These are phyloP conservation scores for Crataegus laevigata DNA, from an alignment of 306 rosid species.

Conservation along the genomic window DNA sequence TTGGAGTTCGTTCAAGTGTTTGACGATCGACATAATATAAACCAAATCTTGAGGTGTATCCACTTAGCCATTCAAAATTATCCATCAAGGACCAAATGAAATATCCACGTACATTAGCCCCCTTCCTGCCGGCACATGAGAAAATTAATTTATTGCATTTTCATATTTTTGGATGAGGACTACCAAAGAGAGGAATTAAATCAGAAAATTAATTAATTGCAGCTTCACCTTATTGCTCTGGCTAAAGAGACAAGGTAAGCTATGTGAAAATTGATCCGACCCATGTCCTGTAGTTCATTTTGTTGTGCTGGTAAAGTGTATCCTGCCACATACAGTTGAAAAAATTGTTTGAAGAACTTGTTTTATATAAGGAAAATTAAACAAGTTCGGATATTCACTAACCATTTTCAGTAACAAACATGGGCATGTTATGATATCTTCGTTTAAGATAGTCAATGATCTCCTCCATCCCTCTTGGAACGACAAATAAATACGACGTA, in stretches of 20 bases:
- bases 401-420: conserved; percentile 70
- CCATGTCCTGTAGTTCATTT: conserved; percentile 27
- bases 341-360: not conserved
- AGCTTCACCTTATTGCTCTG: conserved; percentile 43
- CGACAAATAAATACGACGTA: conserved; percentile 32
- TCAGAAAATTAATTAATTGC: not conserved
- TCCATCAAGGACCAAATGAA: conserved; percentile 65
- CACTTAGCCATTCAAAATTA: conserved; percentile 53
- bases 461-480: conserved; percentile 58
- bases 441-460: conserved; percentile 40
- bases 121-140: conserved; percentile 28
- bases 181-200: not conserved
- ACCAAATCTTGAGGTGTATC: conserved; percentile 45
- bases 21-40: conserved; percentile 40
- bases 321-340: conserved; percentile 20
- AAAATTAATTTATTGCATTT: not conserved
- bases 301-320: conserved; percentile 12
- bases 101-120: conserved; percentile 71
- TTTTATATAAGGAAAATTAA: not conserved
- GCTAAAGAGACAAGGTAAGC: conserved; percentile 45
- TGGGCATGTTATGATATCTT: conserved; percentile 43
- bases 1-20: conserved; percentile 47
- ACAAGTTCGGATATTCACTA: not conserved
- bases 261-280: conserved; percentile 43
- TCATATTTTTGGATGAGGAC: not conserved